Evolutionary conservation across 1,284 basidiomycete species (phyloP).

Genomic region (Puccinia coronata): DNA sequence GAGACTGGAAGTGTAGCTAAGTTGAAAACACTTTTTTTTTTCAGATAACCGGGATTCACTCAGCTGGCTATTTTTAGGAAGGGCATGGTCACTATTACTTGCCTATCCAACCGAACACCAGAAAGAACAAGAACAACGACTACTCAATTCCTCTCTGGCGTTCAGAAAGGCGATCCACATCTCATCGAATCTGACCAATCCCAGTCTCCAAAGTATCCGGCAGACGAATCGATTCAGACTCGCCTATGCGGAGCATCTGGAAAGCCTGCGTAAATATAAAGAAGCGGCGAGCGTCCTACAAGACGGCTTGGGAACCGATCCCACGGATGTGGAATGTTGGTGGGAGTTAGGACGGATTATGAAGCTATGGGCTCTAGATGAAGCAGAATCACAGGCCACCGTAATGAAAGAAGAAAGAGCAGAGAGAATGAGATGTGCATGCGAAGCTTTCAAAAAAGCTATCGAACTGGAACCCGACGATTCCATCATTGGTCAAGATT

Average conservation of each 20-base stretch:
- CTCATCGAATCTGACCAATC: not conserved
- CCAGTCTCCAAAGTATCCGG: slow-evolving; percentile 2
- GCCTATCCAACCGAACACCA: slow-evolving; percentile 1
- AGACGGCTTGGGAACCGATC: slow-evolving; percentile 21
- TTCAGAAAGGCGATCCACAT: slow-evolving; percentile 33
- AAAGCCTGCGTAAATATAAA: slow-evolving; percentile 18
- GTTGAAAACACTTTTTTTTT: not conserved
- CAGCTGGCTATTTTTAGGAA: slow-evolving; percentile 30
- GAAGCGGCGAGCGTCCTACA: slow-evolving; percentile 32
- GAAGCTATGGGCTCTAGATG: slow-evolving; percentile 25
- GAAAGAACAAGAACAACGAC: slow-evolving; percentile 23
- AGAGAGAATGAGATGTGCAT: slow-evolving; percentile 11
- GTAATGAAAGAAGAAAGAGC: slow-evolving; percentile 26
- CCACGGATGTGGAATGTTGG: slow-evolving; percentile 14
- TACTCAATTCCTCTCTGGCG: slow-evolving; percentile 31
- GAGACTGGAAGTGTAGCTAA: not conserved
- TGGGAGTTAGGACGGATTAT: slow-evolving; percentile 35
- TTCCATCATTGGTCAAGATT: not conserved
- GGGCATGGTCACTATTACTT: slow-evolving; percentile 36
- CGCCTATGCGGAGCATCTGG: slow-evolving; percentile 25
- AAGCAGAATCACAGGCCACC: not conserved
- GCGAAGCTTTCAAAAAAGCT: slow-evolving; percentile 29
- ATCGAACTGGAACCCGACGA: slow-evolving; percentile 22
- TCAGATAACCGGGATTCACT: slow-evolving; percentile 39
- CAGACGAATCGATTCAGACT: slow-evolving; percentile 31